phyloP scores from a whole-genome alignment of 1,284 basidiomycete species.

The Cutaneotrichosporon curvatum region DNA sequence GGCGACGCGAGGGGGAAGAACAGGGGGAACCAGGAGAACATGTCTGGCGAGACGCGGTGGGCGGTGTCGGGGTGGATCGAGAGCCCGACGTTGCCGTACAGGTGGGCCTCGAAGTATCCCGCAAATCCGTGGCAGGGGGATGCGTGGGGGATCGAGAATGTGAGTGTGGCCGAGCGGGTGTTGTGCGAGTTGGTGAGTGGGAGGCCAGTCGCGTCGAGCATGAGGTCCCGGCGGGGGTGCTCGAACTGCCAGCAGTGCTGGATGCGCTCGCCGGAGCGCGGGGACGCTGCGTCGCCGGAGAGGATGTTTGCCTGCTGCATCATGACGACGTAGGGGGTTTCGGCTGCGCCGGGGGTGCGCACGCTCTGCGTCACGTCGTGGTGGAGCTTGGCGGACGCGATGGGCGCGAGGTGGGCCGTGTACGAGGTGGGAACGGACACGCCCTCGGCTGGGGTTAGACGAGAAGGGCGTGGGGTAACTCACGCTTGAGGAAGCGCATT shows the following conservation, averaged over 20 bases:
- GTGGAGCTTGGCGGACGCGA: conserved; percentile 87
- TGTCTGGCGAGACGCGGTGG: conserved; percentile 76
- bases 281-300: conserved; percentile 60
- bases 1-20: conserved; percentile 95
- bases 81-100: conserved; percentile 80
- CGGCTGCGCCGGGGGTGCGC: conserved; percentile 56
- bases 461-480: conserved; percentile 30
- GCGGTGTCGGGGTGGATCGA: conserved; percentile 90
- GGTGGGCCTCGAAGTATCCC: conserved; percentile 92
- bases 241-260: conserved; percentile 98
- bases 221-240: conserved; percentile 74
- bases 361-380: conserved; percentile 54
- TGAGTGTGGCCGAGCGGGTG: conserved; percentile 66
- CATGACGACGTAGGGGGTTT: conserved; percentile 98
- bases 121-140: conserved; percentile 94
- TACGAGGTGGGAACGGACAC: conserved; percentile 96
- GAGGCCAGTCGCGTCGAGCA: conserved; percentile 64
- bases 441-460: conserved; percentile 59
- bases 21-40: conserved; percentile 98
- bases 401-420: conserved; percentile 84
- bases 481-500: conserved; percentile 79
- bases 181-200: conserved; percentile 86
- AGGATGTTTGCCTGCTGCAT: conserved; percentile 85
- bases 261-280: conserved; percentile 67
- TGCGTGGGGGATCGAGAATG: conserved; percentile 90